A percentile compares a stretch with the other conserved stretches of the same genome.
Conservation (phyloP, 2,329 filamentous ascomycete genomes). For the Botryosphaeria dothidea region DNA sequence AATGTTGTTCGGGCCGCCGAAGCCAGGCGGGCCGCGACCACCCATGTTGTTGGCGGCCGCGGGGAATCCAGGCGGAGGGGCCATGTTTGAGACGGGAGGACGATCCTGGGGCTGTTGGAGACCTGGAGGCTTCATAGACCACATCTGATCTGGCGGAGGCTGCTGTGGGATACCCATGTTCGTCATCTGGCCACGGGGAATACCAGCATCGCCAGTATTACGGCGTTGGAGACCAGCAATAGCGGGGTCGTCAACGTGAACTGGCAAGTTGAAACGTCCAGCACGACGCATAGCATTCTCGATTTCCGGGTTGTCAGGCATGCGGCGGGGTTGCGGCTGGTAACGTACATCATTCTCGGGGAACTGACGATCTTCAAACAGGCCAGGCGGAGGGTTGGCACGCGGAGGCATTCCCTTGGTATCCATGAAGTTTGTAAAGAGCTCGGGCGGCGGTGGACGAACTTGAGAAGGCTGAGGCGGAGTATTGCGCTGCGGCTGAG, state of each 20-base stretch:
- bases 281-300: conserved; percentile 34
- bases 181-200: conserved; percentile 35
- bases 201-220: conserved; percentile 33
- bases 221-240: conserved; percentile 37
- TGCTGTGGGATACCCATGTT: conserved; percentile 46
- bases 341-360: conserved; percentile 18
- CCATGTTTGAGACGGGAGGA: conserved; percentile 13
- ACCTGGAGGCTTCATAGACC: conserved; percentile 18
- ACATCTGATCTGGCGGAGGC: conserved; percentile 31
- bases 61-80: conserved; percentile 15
- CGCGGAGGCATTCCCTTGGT: conserved; percentile 28
- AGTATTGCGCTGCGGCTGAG: conserved; percentile 34
- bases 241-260: conserved; percentile 32
- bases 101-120: conserved; percentile 13
- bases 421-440: conserved; percentile 31
- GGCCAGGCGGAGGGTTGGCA: conserved; percentile 42
- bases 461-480: conserved; percentile 33
- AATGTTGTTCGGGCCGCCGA: conserved; percentile 10
- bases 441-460: conserved; percentile 25
- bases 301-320: conserved; percentile 31
- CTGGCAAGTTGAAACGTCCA: conserved; percentile 25
- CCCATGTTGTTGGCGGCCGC: neutral
- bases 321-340: conserved; percentile 27
- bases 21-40: conserved; percentile 14
- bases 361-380: conserved; percentile 34